These are phyloP conservation scores for Plasmodium relictum DNA, from an alignment of 169 alveolate genomes.

Conservation along the genomic window DNA sequence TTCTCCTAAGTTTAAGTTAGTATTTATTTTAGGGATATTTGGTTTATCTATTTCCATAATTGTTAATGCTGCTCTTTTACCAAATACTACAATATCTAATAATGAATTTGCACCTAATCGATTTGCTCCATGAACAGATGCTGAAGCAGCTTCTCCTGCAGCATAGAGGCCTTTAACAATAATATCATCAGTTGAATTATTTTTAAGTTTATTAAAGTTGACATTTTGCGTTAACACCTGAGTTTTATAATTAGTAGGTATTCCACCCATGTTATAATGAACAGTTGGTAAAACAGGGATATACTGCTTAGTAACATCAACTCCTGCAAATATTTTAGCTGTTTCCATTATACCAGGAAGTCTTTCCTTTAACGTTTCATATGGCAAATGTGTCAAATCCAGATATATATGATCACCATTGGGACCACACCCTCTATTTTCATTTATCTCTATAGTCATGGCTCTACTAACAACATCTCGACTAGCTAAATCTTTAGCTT, in stretches of 20 bases:
- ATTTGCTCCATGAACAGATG: slow-evolving; percentile 99
- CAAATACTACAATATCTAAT: slow-evolving; percentile 97
- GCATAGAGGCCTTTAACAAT: slow-evolving; percentile 95
- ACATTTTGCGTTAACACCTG: slow-evolving; percentile 88
- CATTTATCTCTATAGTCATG: slow-evolving; percentile 97
- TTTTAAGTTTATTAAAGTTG: slow-evolving; percentile 49
- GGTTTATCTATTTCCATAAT: slow-evolving; percentile 92
- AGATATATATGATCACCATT: slow-evolving; percentile 95
- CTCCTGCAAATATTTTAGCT: slow-evolving; percentile 97
- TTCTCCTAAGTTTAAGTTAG: slow-evolving; percentile 62
- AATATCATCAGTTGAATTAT: slow-evolving; percentile 80
- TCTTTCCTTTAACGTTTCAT: slow-evolving; percentile 94
- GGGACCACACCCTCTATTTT: slow-evolving; percentile 97
- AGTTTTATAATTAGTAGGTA: slow-evolving; percentile 98
- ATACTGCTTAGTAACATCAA: slow-evolving; percentile 95
- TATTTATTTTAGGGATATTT: slow-evolving; percentile 72
- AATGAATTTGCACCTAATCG: slow-evolving; percentile 98
- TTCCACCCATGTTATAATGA: slow-evolving; percentile 99
- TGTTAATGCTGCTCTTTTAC: slow-evolving; percentile 96
- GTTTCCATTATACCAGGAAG: slow-evolving; percentile 98
- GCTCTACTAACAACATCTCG: slow-evolving; percentile 98
- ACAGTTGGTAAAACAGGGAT: slow-evolving; percentile 98
- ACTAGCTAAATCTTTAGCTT: slow-evolving; percentile 97
- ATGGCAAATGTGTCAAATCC: slow-evolving; percentile 95
- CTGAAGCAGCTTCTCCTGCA: slow-evolving; percentile 99